Base-by-base conservation (phyloP, 75 land plant species). In the Ceratopteris richardii region DNA sequence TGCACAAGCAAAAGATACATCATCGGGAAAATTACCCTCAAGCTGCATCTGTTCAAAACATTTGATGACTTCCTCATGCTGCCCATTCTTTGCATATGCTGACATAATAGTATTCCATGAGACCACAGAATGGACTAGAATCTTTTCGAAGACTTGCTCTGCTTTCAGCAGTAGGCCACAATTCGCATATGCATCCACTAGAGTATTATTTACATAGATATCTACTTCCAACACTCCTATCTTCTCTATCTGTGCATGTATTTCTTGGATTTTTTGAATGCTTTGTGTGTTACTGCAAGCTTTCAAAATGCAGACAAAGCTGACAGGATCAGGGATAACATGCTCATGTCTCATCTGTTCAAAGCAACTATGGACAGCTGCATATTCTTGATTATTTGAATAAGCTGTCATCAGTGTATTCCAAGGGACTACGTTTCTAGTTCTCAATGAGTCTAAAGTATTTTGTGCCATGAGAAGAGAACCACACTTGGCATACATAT, bases 321-420 rank as follows among this genome's bases (percentile, higher is more conserved):
- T 75, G 29, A 67, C 75, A 41, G 77, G 73, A 46, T 71, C 66
- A 18, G 76, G 79, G 2, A 12, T 28, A 17, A 75, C 57, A 12
- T 66, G 81, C 11, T 17, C 31, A 11, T 46, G 51, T 48, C 50
- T 28, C 82, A 82, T 78, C 16, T 75, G 68, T 17, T 77, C 66
- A 41, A 82, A 86, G 0, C 76, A 60, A 23, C 69, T 52, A 0
- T 76, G 27, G 14, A 86, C 82, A 18, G n/a, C 57, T 31, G 31
- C 22, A 41, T 69, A 81, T 16, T 71, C 69, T n/a, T 81, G 77
- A 41, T 77, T 77, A 61, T 80, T 64, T 14, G 73, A 78, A 77
- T 86, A 80, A 28, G 80, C 86, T 37, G 78, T 64, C 26, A 86
- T 82, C 66, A 82, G 24, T 1, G 90, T 66, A 36, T 86, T 86